These are phyloP conservation scores for Hortiboletus campestris DNA, from an alignment of 768 basidiomycete species.

Conservation along the genomic window DNA sequence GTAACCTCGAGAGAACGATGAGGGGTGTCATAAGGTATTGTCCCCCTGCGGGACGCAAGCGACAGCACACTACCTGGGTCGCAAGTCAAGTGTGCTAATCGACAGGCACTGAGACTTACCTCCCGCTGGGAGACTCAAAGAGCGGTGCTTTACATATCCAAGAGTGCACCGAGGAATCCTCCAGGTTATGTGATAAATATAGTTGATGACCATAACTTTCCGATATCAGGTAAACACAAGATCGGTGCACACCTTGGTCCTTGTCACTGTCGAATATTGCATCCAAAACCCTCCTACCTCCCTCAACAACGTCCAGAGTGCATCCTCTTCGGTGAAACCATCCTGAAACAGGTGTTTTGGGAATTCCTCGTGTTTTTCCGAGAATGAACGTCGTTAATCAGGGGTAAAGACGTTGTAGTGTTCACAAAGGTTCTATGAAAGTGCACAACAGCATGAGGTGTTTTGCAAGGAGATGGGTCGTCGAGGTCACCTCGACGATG, in stretches of 20 bases:
- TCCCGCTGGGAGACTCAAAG: conserved; percentile 52
- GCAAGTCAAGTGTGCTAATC: neutral
- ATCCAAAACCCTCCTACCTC: conserved; percentile 52
- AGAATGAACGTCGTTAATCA: conserved; percentile 50
- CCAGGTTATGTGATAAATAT: conserved; percentile 62
- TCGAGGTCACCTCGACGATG: conserved; percentile 49
- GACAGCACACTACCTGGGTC: neutral
- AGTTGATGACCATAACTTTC: conserved; percentile 32
- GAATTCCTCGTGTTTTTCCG: conserved; percentile 36
- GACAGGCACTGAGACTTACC: conserved; percentile 38
- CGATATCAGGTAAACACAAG: neutral
- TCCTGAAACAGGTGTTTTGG: conserved; percentile 50
- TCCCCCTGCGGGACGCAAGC: neutral
- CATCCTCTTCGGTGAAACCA: conserved; percentile 57
- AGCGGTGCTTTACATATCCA: conserved; percentile 41
- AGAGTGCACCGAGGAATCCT: conserved; percentile 55
- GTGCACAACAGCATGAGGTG: neutral
- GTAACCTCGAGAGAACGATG: neutral
- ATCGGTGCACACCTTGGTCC: conserved; percentile 42
- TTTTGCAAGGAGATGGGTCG: too few species aligned
- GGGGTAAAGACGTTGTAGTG: conserved; percentile 66
- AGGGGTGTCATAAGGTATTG: neutral
- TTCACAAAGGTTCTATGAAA: conserved; percentile 57
- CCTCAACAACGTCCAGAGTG: conserved; percentile 48
- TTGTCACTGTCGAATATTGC: conserved; percentile 32